phyloP scores from a whole-genome alignment of 768 basidiomycete genomes.

The Crepidotus variabilis region DNA sequence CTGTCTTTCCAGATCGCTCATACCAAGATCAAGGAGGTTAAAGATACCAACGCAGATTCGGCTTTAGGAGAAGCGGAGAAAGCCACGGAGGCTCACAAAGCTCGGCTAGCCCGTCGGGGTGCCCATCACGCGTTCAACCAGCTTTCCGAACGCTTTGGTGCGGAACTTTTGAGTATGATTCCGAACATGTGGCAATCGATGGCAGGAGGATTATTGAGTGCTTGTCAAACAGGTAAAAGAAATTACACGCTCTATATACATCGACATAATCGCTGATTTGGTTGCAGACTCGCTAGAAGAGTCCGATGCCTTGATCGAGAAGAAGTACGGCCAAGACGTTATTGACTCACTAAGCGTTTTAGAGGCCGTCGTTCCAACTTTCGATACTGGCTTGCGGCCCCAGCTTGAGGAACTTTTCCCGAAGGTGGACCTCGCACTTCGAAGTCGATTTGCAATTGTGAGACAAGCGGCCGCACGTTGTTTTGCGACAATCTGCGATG shows the following conservation, averaged over 20 bases:
- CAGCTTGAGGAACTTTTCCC: constrained; percentile 75
- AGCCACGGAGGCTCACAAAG: constrained; percentile 54
- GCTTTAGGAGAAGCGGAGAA: constrained; percentile 35
- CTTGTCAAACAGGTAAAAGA: constrained; percentile 67
- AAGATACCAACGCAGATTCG: constrained; percentile 28
- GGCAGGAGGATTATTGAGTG: constrained; percentile 69
- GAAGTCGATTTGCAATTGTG: constrained; percentile 85
- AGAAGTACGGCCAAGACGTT: constrained; percentile 80
- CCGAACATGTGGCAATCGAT: constrained; percentile 96
- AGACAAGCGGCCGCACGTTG: constrained; percentile 84
- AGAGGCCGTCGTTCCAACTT: constrained; percentile 72
- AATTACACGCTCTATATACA: not conserved
- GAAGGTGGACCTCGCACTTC: constrained; percentile 69
- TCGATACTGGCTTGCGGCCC: constrained; percentile 67
- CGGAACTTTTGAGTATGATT: constrained; percentile 67
- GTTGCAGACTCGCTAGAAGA: constrained; percentile 47
- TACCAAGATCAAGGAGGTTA: constrained; percentile 33
- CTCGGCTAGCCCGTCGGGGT: constrained; percentile 77
- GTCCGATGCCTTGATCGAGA: constrained; percentile 64
- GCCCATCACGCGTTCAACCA: constrained; percentile 80
- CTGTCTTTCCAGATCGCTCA: constrained; percentile 62
- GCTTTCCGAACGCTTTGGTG: constrained; percentile 74
- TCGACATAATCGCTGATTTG: not conserved
- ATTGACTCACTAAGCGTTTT: constrained; percentile 91
- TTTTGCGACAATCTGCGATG: constrained; percentile 83